phyloP scores from a whole-genome alignment of 305 asterid genomes.

The Plantago coronopus region DNA sequence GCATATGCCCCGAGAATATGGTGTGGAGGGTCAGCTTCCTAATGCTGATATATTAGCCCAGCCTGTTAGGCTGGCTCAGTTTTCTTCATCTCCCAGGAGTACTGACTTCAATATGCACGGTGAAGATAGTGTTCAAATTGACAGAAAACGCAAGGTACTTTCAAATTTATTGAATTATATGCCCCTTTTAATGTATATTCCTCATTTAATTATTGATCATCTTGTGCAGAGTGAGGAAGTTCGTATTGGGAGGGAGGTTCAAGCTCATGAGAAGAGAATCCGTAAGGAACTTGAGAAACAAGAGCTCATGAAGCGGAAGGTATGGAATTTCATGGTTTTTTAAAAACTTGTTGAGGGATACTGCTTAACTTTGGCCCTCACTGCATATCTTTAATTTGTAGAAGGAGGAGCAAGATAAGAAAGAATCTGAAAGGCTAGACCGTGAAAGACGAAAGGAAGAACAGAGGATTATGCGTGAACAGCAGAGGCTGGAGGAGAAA shows the following conservation, averaged over 20 bases:
- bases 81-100: slow-evolving; percentile 46
- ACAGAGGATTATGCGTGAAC: slow-evolving; percentile 72
- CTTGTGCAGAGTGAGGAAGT: slow-evolving; percentile 62
- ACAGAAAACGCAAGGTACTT: slow-evolving; percentile 83
- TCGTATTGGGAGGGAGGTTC: slow-evolving; percentile 66
- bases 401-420: slow-evolving; percentile 92
- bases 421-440: slow-evolving; percentile 87
- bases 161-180: not conserved
- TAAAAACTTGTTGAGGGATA: not conserved
- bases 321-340: slow-evolving; percentile 25
- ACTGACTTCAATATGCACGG: slow-evolving; percentile 36
- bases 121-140: slow-evolving; percentile 54
- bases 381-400: slow-evolving; percentile 22
- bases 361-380: slow-evolving; percentile 26
- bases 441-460: slow-evolving; percentile 94
- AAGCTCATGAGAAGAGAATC: slow-evolving; percentile 66
- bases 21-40: slow-evolving; percentile 54
- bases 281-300: slow-evolving; percentile 86
- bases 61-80: slow-evolving; percentile 46
- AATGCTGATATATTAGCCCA: slow-evolving; percentile 47
- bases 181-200: not conserved
- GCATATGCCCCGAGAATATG: slow-evolving; percentile 58
- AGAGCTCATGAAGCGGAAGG: slow-evolving; percentile 78
- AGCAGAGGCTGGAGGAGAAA: slow-evolving; percentile 85
- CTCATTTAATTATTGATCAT: slow-evolving; percentile 20